phyloP scores from a whole-genome alignment of 2,329 filamentous ascomycete genomes.

The Cryphonectria japonica region DNA sequence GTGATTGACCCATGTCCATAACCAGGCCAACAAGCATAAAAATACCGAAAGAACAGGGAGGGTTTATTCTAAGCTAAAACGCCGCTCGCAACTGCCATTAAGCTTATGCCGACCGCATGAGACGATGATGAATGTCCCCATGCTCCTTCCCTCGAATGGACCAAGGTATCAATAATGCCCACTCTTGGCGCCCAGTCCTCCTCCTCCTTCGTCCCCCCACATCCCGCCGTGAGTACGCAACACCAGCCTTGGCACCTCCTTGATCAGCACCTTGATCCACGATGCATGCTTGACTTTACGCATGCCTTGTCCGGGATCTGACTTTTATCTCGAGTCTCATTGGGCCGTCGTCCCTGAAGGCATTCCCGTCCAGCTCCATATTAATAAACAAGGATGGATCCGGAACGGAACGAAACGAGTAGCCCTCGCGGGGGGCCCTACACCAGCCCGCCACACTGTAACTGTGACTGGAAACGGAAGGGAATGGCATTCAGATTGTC shows the following conservation, averaged over 20 bases:
- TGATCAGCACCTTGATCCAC: slow-evolving; percentile 1
- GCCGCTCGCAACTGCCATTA: not conserved
- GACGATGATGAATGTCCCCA: not conserved
- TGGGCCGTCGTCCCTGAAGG: not conserved
- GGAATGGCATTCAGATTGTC: not conserved
- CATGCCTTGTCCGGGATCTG: not conserved
- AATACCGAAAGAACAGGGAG: not conserved
- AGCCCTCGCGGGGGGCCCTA: not conserved
- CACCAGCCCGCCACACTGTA: too few species aligned
- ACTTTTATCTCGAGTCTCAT: not conserved
- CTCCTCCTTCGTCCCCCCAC: not conserved
- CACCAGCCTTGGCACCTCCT: slow-evolving; percentile 6
- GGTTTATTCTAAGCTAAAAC: not conserved
- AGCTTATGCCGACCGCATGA: not conserved
- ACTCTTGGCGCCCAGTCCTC: not conserved
- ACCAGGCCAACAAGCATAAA: not conserved
- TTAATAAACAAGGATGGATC: not conserved
- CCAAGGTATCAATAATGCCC: not conserved
- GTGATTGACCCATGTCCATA: not conserved
- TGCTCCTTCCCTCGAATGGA: not conserved
- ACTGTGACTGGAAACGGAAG: too few species aligned
- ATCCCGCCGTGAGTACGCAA: not conserved
- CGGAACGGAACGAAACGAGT: not conserved
- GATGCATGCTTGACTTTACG: not conserved
- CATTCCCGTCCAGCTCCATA: not conserved